phyloP scores from a whole-genome alignment of 257 asterid genomes.

The Solanum clarkiae region DNA sequence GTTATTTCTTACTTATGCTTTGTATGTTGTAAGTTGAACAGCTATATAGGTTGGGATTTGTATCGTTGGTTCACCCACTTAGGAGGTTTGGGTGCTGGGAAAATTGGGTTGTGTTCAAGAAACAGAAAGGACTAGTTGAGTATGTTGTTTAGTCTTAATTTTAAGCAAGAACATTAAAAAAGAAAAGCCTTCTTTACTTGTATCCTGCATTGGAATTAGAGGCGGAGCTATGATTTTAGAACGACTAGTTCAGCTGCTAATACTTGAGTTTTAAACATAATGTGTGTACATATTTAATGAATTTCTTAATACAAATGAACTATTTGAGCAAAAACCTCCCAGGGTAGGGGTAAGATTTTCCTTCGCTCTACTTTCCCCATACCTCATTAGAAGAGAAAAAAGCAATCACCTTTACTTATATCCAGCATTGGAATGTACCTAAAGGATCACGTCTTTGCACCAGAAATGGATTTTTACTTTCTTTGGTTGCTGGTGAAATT shows the following conservation, averaged over 20 bases:
- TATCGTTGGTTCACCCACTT: no score
- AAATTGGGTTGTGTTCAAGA: neutral
- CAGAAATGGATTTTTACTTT: neutral
- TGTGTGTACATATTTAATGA: neutral
- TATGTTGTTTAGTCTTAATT: neutral
- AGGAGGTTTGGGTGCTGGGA: neutral
- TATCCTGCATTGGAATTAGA: neutral
- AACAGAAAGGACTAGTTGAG: neutral
- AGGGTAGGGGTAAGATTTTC: neutral
- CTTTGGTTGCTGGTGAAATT: neutral
- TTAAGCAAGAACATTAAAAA: neutral
- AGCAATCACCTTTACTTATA: neutral
- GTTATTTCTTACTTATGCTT: no score
- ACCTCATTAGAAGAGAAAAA: no score
- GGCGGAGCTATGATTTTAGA: neutral
- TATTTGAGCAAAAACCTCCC: neutral
- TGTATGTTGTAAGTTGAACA: no score
- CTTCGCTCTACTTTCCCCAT: no score
- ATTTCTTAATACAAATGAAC: neutral
- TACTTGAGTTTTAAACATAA: neutral
- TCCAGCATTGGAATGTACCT: neutral
- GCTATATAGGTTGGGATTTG: no score
- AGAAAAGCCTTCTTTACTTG: neutral
- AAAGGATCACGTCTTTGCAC: neutral
- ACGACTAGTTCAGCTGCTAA: neutral